These are phyloP conservation scores for Chlorella variabilis DNA, from an alignment of 163 green algal genomes.

Conservation along the genomic window DNA sequence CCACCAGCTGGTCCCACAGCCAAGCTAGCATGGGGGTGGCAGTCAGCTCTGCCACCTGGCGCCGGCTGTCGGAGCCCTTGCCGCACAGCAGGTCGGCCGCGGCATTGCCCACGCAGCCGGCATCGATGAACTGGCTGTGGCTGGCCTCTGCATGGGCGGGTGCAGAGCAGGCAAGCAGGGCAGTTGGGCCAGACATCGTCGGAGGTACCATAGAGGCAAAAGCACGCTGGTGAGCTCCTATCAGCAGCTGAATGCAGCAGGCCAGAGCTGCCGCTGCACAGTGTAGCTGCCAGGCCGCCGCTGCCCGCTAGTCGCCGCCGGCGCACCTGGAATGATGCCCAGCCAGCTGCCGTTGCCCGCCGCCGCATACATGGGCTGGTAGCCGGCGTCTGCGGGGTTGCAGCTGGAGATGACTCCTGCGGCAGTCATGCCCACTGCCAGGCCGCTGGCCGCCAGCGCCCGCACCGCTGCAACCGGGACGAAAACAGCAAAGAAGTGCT, in stretches of 20 bases:
- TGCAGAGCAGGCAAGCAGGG: no score
- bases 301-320: no score
- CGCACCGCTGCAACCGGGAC: constrained; percentile 34
- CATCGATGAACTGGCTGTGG: constrained; percentile 39
- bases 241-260: no score
- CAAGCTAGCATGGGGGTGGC: constrained; percentile 44
- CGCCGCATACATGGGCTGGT: constrained; percentile 23
- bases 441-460: constrained; percentile 45
- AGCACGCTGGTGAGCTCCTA: no score
- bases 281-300: no score
- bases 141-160: neutral
- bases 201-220: neutral
- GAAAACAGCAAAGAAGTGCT: neutral
- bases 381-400: constrained; percentile 58
- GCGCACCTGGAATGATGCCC: constrained; percentile 17
- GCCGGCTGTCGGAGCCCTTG: neutral
- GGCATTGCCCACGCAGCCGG: constrained; percentile 27
- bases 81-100: constrained; percentile 40
- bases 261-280: no score
- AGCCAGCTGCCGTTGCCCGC: constrained; percentile 44
- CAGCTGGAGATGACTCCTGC: constrained; percentile 52
- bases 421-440: constrained; percentile 47
- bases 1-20: constrained; percentile 34
- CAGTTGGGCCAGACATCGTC: neutral
- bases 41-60: constrained; percentile 24